Percentiles rank a stretch among this genome's conserved stretches.
Evolutionary conservation across 2,329 filamentous ascomycete genomes (phyloP).

Genomic region (Ceratocystis variospora): DNA sequence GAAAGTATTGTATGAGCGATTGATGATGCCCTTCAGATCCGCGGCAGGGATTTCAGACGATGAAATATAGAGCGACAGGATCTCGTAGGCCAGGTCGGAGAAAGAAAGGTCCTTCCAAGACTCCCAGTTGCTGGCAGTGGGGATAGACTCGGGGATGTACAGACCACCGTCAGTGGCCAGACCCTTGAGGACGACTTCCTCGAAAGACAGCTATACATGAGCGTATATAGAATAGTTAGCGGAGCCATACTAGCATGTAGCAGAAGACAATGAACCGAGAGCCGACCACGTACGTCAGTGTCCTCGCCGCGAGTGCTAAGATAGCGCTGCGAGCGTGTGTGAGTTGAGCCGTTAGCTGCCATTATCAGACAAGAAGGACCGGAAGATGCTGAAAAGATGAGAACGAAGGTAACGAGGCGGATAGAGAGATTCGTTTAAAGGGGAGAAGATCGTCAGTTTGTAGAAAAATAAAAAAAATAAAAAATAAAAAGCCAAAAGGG

Average conservation of each 20-base stretch:
- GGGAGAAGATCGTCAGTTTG: neutral
- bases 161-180: conserved; percentile 76
- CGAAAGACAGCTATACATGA: conserved; percentile 59
- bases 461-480: neutral
- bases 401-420: neutral
- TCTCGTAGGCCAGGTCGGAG: conserved; percentile 66
- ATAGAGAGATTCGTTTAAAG: neutral
- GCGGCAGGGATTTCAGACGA: conserved; percentile 62
- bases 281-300: conserved; percentile 30
- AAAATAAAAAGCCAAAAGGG: neutral
- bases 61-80: conserved; percentile 82
- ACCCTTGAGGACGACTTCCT: conserved; percentile 80
- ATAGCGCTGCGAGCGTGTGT: conserved; percentile 36
- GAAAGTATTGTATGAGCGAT: conserved; percentile 80
- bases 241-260: neutral
- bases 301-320: conserved; percentile 39
- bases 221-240: conserved; percentile 13
- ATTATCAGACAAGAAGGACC: conserved; percentile 24
- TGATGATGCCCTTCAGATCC: conserved; percentile 72
- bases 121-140: conserved; percentile 49
- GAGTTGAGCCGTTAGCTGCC: conserved; percentile 31
- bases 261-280: neutral
- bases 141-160: conserved; percentile 76
- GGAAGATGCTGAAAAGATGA: neutral
- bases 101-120: conserved; percentile 70